Evolutionary conservation across 73 alveolate species (phyloP), one percentile per base, ranked within the genome.

Genomic region (Paramecium primaurelia): DNA sequence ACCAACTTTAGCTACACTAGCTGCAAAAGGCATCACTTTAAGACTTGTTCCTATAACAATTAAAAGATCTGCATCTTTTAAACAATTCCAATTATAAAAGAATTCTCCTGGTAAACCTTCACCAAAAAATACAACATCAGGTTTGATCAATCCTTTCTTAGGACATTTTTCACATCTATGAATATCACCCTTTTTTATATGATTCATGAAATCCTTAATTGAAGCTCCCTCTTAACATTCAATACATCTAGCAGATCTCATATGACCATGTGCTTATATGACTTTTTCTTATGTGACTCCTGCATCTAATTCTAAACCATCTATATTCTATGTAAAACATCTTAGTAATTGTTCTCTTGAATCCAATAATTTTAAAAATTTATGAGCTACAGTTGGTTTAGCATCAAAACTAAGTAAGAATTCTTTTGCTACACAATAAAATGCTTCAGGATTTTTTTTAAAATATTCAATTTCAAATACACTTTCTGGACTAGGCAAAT

Each of bases 271-370:
- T 6, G 96, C 94, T 60, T 96, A 97, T 11, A 88, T 93, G 10
- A 97, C 49, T 30, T 95, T 94, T 0, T 93, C 95, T 59, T 87
- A 73, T 16, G 86, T 77, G 38, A 97, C 92, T 11, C 98, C 98
- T 8, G 97, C 97, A 28, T 94, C 94, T 8, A 77, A 45, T 49
- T 94, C 98, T 75, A 95, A 92, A 30, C 97, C 95, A 92, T 97
- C 99, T 30, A 97, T 97, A 95, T 97, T 97, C 45, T 96, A 92
- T 2, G 99, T 95, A 59, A 83, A 95, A 58, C 86, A 34, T 45
- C 71, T 80, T n/a, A 83, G 86, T 30, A 96, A 91, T 64, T 96
- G 28, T 59, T 86, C 95, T 92, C 92, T 93, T 22, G 54, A 42
- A 38, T 86, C 59, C 54, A 71, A 49, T 40, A 84, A 40, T 28